Evolutionary conservation across 1,284 basidiomycete species (phyloP), one percentile per base, ranked within the genome.

Genomic region (Sporisorium scitamineum): DNA sequence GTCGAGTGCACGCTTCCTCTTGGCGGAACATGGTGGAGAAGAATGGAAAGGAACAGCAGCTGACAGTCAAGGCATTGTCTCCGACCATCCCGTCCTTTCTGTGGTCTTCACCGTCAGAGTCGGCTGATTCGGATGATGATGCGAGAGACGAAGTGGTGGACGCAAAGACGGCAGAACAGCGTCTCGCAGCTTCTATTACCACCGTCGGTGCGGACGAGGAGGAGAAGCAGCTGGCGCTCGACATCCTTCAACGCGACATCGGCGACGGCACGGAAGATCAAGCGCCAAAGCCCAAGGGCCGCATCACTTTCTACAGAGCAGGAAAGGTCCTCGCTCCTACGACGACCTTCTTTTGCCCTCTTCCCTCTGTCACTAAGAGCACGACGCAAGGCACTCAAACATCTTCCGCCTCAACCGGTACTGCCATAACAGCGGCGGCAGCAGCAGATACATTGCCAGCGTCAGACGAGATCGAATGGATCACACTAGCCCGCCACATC

Each of bases 71-170:
- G 16, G 72, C 59, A 5, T 37, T 75, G 39, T 75, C 72, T n/a
- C 72, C 72, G 2, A 63, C 66, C 20, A 70, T 75, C 20, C 67
- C 72, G 11, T 75, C 72, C 7, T 70, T 55, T 42, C 9, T 75
- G 18, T 75, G 72, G 72, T 75, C 72, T 14, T 70, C 67, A 18
- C 66, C 66, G 42, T 75, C 72, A 6, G 72, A 75, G 16, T 58
- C 52, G 1, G 56, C 11, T n/a, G 48, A 52, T 13, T 34, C 61
- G 18, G 66, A 74, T 6, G 62, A 63, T 24, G 61, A 67, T 8
- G 8, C 2, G 26, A 32, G 44, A 9, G 8, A 10, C 8, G 9
- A 31, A n/a, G n/a, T n/a, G 1, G 13, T 22, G 7, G 48, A 56
- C 9, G 16, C 27, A 5, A 31, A 20, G 20, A 31, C 37, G 6